phyloP scores from a whole-genome alignment of 2,329 filamentous ascomycete genomes.

The Teratosphaeria zuluensis region DNA sequence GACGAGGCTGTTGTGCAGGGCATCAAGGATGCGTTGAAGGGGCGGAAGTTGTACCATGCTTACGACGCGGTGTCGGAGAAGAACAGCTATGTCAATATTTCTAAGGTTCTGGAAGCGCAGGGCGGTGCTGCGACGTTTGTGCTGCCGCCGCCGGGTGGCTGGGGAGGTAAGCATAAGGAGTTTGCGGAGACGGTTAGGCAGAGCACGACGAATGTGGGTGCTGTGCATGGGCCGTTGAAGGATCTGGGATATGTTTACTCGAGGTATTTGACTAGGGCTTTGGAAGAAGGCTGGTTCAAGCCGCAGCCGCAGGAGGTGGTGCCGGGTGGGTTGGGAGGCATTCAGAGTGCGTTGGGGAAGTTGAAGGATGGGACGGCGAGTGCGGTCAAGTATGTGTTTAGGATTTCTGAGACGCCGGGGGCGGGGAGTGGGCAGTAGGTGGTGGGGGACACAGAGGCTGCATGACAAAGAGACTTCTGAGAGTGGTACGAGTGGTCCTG shows the following conservation, averaged over 20 bases:
- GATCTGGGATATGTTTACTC: constrained; percentile 28
- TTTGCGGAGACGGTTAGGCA: constrained; percentile 27
- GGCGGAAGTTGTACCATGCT: constrained; percentile 20
- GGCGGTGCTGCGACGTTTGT: constrained; percentile 26
- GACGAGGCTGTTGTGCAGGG: constrained; percentile 21
- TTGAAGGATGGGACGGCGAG: constrained; percentile 52
- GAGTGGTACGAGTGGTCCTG: neutral
- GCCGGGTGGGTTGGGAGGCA: constrained; percentile 44
- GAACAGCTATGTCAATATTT: constrained; percentile 28
- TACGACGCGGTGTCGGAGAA: constrained; percentile 26
- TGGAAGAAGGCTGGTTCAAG: constrained; percentile 29
- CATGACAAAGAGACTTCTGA: no score
- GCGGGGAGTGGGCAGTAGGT: constrained; percentile 1
- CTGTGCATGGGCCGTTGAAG: constrained; percentile 21
- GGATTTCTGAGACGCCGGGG: constrained; percentile 39
- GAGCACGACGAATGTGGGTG: constrained; percentile 28
- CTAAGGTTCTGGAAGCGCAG: constrained; percentile 26
- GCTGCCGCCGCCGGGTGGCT: constrained; percentile 16
- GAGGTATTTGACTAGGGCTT: constrained; percentile 22
- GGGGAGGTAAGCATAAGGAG: constrained; percentile 1
- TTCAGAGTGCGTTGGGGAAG: constrained; percentile 44
- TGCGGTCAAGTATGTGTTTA: constrained; percentile 55
- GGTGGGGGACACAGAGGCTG: neutral
- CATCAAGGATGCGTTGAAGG: constrained; percentile 18
- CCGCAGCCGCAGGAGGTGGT: constrained; percentile 39